Conservation (phyloP, 2,329 filamentous ascomycete species). For the Nakataea oryzae region DNA sequence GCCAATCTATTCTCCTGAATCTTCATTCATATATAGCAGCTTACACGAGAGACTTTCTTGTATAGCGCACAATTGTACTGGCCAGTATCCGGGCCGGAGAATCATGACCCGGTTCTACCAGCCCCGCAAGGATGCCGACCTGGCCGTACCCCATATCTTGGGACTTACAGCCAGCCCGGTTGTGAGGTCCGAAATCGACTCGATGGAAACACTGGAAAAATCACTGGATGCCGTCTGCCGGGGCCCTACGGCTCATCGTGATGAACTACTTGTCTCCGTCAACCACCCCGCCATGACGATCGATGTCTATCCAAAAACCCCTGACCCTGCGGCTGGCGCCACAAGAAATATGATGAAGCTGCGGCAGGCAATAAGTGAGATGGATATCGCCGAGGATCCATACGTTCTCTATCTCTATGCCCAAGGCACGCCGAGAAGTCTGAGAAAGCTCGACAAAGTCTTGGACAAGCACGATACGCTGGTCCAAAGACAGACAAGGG, state of each 20-base stretch:
- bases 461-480: conserved; percentile 37
- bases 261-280: conserved; percentile 58
- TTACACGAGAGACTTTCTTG: neutral
- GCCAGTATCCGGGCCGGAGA: conserved; percentile 51
- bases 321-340: conserved; percentile 17
- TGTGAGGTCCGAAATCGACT: conserved; percentile 43
- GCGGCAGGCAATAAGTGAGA: conserved; percentile 21
- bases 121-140: conserved; percentile 24
- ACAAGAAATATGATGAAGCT: conserved; percentile 34
- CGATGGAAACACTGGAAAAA: conserved; percentile 52
- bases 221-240: conserved; percentile 61
- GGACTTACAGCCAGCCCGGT: conserved; percentile 76
- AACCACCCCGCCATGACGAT: conserved; percentile 50
- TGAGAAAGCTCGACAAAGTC: conserved; percentile 23
- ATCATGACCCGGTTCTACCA: conserved; percentile 70
- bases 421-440: conserved; percentile 28
- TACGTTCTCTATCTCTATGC: conserved; percentile 36
- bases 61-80: conserved; percentile 63
- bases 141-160: conserved; percentile 52
- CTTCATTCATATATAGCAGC: neutral
- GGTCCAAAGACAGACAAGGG: conserved; percentile 42
- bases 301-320: conserved; percentile 19
- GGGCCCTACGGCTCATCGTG: conserved; percentile 57
- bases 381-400: conserved; percentile 54
- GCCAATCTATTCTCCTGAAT: conserved; percentile 3